These are phyloP conservation scores for Magnaporthiopsis rhizophila DNA, from an alignment of 2,329 filamentous ascomycete genomes.

Conservation along the genomic window DNA sequence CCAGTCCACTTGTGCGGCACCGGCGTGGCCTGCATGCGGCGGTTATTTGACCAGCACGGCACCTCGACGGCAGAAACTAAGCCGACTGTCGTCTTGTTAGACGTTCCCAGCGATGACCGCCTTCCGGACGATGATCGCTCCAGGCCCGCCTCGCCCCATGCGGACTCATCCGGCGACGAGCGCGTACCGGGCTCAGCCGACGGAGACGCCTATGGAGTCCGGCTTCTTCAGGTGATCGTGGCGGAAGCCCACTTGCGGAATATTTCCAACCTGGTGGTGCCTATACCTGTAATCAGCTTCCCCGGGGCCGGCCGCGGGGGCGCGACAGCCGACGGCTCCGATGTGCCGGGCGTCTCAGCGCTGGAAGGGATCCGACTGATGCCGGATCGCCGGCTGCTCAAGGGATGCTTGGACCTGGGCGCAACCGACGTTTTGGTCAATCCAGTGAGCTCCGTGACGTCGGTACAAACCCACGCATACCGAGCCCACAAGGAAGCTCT, in stretches of 20 bases:
- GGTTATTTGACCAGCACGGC: constrained; percentile 45
- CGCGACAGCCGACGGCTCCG: not conserved
- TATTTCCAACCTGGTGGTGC: constrained; percentile 47
- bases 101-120: constrained; percentile 44
- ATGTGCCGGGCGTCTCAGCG: not conserved
- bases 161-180: constrained; percentile 26
- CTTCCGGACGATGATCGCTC: constrained; percentile 28
- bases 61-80: constrained; percentile 41
- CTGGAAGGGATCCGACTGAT: not conserved
- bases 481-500: constrained; percentile 69
- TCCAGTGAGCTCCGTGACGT: constrained; percentile 69
- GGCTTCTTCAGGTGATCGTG: constrained; percentile 46
- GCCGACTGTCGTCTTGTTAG: constrained; percentile 50
- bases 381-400: constrained; percentile 40
- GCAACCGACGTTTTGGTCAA: constrained; percentile 79
- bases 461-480: constrained; percentile 76
- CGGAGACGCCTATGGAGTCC: constrained; percentile 47
- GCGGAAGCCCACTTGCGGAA: constrained; percentile 50
- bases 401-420: constrained; percentile 74
- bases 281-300: constrained; percentile 44
- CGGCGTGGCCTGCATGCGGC: constrained; percentile 44
- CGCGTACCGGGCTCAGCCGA: constrained; percentile 30
- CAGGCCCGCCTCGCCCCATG: constrained; percentile 37
- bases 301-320: constrained; percentile 13
- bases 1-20: constrained; percentile 47